A percentile compares a stretch with the other conserved stretches of the same genome.
These are phyloP conservation scores for Asterionellopsis glacialis DNA, from an alignment of 108 stramenopile species.

Conservation along the genomic window DNA sequence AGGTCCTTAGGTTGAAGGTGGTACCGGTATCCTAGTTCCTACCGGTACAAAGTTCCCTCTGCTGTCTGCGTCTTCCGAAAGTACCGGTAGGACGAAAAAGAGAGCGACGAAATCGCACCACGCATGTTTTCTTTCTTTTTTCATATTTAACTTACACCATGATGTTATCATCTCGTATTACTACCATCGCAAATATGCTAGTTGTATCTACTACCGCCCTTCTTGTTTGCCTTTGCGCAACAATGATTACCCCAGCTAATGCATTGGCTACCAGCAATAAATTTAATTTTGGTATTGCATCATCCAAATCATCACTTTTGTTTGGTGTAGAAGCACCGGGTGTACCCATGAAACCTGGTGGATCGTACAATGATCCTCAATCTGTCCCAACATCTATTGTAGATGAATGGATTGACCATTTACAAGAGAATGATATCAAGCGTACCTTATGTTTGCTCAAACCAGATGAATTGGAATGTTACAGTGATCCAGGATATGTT, in stretches of 20 bases:
- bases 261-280: not conserved
- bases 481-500: not conserved
- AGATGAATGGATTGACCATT: not conserved
- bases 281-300: not conserved
- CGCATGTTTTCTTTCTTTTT: too few species aligned
- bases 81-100: too few species aligned
- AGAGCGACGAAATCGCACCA: too few species aligned
- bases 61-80: too few species aligned
- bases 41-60: too few species aligned
- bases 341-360: constrained; percentile 5
- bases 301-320: not conserved
- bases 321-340: constrained; percentile 2
- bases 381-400: not conserved
- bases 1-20: too few species aligned
- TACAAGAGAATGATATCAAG: not conserved
- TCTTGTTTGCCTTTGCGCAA: too few species aligned
- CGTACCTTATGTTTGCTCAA: not conserved
- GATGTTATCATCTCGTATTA: too few species aligned
- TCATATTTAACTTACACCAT: too few species aligned
- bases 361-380: not conserved
- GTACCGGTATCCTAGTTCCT: too few species aligned
- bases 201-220: too few species aligned
- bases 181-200: too few species aligned
- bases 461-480: constrained; percentile 1
- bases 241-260: not conserved